A percentile compares a stretch with the other conserved stretches of the same genome.
These are phyloP conservation scores for Dysphania ambrosioides DNA, from an alignment of 148 eudicot genomes.

Conservation along the genomic window DNA sequence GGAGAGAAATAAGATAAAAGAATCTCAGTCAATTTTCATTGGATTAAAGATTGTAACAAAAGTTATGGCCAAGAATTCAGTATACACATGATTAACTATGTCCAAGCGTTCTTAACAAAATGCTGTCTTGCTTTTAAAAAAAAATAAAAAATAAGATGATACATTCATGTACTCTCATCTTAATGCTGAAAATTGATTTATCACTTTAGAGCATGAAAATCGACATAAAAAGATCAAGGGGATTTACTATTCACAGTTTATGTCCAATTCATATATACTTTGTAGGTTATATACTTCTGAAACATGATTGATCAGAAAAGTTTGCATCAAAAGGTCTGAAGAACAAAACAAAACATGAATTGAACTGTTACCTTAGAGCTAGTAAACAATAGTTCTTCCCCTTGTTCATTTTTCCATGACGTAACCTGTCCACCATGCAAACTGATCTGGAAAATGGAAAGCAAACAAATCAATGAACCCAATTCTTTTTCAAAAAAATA, in stretches of 20 bases:
- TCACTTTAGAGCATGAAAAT: neutral
- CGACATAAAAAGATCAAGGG: too few relatives aligned
- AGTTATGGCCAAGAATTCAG: neutral
- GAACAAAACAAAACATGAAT: neutral
- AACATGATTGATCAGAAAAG: neutral
- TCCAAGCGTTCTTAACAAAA: too few relatives aligned
- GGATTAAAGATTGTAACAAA: neutral
- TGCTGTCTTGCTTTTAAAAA: too few relatives aligned
- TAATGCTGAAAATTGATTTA: neutral
- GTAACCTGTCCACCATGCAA: slow-evolving; percentile 79
- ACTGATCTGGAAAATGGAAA: slow-evolving; percentile 52
- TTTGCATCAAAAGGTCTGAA: neutral
- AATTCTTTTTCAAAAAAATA: neutral
- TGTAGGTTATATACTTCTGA: neutral
- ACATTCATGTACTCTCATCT: neutral
- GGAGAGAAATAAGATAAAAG: neutral
- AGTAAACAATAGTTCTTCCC: slow-evolving; percentile 89
- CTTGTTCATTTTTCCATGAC: slow-evolving; percentile 85
- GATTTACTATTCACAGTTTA: neutral
- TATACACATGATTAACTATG: neutral
- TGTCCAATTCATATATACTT: neutral
- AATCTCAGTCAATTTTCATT: neutral
- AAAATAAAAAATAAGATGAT: too few relatives aligned
- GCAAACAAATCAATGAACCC: slow-evolving; percentile 6
- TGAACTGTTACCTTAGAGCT: slow-evolving; percentile 57